phyloP scores from a whole-genome alignment of 2,329 filamentous ascomycete species.

The Arthrobotrys sphaeroides region DNA sequence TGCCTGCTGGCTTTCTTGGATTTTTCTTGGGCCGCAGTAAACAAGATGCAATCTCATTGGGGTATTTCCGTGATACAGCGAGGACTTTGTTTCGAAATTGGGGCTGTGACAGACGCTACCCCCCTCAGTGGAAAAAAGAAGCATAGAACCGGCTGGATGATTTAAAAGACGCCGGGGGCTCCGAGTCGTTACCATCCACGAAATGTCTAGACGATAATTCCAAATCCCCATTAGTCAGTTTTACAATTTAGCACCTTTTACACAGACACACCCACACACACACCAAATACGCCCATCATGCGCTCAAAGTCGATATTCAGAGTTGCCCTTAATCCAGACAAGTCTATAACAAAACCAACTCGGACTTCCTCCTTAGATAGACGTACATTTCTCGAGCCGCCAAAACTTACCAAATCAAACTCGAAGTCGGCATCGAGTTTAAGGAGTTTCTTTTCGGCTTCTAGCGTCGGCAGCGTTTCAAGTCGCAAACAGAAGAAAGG shows the following conservation, averaged over 20 bases:
- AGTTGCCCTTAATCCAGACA: not conserved
- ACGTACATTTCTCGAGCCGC: conserved; percentile 5
- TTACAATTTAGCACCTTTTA: not conserved
- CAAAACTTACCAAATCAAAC: not conserved
- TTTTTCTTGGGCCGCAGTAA: conserved; percentile 9
- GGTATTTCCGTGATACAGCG: conserved; percentile 1
- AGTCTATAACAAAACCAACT: not conserved
- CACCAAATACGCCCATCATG: conserved; percentile 6
- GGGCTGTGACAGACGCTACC: not conserved
- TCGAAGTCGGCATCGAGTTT: not conserved
- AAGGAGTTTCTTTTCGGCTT: conserved; percentile 15
- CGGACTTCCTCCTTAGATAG: conserved; percentile 5
- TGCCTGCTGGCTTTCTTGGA: conserved; percentile 3
- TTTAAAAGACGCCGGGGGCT: not conserved
- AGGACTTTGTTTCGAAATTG: conserved; percentile 5
- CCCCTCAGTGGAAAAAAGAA: not conserved
- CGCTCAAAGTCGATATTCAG: conserved; percentile 20
- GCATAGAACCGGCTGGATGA: not conserved
- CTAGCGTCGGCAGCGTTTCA: no score
- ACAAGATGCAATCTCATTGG: not conserved
- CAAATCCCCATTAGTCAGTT: not conserved
- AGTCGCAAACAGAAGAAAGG: not conserved
- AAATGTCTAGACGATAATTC: not conserved
- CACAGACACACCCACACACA: no score
- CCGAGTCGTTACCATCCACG: not conserved